Evolutionary conservation across 768 basidiomycete genomes (phyloP), one percentile per base, ranked within the genome.

Genomic region (Dacryopinax primogenitus): DNA sequence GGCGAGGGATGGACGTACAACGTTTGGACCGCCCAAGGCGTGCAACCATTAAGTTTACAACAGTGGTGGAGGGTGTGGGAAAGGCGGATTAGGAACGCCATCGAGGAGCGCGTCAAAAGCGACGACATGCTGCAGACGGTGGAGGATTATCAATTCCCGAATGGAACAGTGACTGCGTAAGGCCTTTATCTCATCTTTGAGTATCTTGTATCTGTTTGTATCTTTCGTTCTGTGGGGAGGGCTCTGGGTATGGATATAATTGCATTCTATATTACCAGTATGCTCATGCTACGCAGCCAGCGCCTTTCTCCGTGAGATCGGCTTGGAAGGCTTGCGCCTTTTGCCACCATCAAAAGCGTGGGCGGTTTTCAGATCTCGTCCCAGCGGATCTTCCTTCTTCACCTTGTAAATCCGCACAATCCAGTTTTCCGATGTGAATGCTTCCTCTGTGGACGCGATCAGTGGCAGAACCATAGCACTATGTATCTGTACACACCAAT

Each of bases 401-500:
- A 98, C 96, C 72, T 90, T 80, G 72, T 90, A 99, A 72, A 99
- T 95, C 36, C 96, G 88, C 71, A 92, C 95, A 69, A 99, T 95
- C 96, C 96, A 99, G 76, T 99, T 99, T 79, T 99, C 96, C 6
- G 92, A 91, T 1, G 96, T 99, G 79, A 94, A 99, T 7, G 95
- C 96, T 76, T 99, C 96, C 68, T 99, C 92, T 91, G 68, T 30
- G 30, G 7, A 67, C 11, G 66, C n/a, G 69, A 44, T 18, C 33
- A 47, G 47, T 18, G 32, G 3, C 3, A 28, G 15, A 13, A 16
- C 39, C 37, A 23, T 26, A 32, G 35, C 62, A 62, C 64, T 18
- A 23, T 23, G 4, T 15, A 4, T 18, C 16, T 6, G 6, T 44
- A 77, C 86, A 67, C 69, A 91, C 90, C 92, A 58, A 98, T 82